Percentiles rank a stretch among this genome's conserved stretches.
Conservation (phyloP, 345 rosid species). For the Limnanthes douglasii region DNA sequence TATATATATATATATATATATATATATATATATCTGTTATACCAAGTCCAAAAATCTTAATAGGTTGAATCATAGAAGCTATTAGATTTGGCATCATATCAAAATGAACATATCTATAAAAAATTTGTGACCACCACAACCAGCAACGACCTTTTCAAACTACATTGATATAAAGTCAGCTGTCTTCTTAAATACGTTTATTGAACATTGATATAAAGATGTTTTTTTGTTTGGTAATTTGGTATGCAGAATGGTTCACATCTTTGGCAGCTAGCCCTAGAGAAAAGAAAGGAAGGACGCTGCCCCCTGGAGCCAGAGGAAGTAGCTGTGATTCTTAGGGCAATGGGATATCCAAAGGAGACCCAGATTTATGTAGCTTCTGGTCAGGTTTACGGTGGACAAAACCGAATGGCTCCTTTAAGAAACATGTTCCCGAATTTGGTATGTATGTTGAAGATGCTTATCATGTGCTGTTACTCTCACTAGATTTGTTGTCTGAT, state of each 20-base stretch:
- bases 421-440: slow-evolving; percentile 97
- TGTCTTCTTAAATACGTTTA: not conserved
- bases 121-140: too few relatives aligned
- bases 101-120: too few relatives aligned
- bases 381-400: slow-evolving; percentile 98
- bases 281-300: slow-evolving; percentile 96
- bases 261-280: slow-evolving; percentile 89
- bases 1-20: too few relatives aligned
- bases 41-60: too few relatives aligned
- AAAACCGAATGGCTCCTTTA: slow-evolving; percentile 96
- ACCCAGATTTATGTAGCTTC: slow-evolving; percentile 99
- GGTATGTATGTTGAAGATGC: slow-evolving; percentile 23
- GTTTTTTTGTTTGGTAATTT: slow-evolving; percentile 9
- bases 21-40: too few relatives aligned
- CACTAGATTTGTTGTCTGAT: not conserved
- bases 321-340: slow-evolving; percentile 93
- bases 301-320: slow-evolving; percentile 99
- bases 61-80: too few relatives aligned
- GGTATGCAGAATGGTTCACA: slow-evolving; percentile 87
- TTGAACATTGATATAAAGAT: too few relatives aligned
- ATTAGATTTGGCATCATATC: too few relatives aligned
- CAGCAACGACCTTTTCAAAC: too few relatives aligned
- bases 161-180: not conserved
- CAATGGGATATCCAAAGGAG: slow-evolving; percentile 98
- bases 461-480: not conserved